These are phyloP conservation scores for Raffaelea deltoideospora DNA, from an alignment of 2,329 filamentous ascomycete species.

Conservation along the genomic window DNA sequence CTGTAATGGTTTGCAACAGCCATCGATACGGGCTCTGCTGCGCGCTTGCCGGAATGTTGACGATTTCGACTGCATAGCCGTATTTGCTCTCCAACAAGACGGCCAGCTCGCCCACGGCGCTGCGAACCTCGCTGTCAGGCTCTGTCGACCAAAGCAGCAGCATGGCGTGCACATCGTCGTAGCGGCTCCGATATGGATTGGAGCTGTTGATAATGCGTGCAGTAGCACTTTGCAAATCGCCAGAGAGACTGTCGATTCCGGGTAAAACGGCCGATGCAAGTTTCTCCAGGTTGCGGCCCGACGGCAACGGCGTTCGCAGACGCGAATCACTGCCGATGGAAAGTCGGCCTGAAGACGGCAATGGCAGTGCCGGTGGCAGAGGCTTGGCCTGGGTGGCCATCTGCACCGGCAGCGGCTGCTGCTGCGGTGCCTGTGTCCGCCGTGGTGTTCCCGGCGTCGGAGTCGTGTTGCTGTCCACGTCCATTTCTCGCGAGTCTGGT, in stretches of 20 bases:
- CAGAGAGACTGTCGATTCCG: slow-evolving; percentile 33
- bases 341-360: slow-evolving; percentile 20
- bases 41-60: slow-evolving; percentile 31
- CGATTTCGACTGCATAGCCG: slow-evolving; percentile 31
- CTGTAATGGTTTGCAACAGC: slow-evolving; percentile 34
- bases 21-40: slow-evolving; percentile 34
- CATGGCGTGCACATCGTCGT: slow-evolving; percentile 35
- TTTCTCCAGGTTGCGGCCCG: slow-evolving; percentile 38
- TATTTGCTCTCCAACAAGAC: slow-evolving; percentile 37
- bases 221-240: slow-evolving; percentile 35
- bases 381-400: neutral
- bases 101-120: slow-evolving; percentile 30
- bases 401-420: slow-evolving; percentile 1
- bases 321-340: slow-evolving; percentile 25
- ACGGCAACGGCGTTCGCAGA: slow-evolving; percentile 40
- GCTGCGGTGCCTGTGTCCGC: slow-evolving; percentile 4
- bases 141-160: slow-evolving; percentile 43
- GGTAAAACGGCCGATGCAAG: slow-evolving; percentile 26
- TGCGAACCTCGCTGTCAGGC: slow-evolving; percentile 24
- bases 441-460: slow-evolving; percentile 13
- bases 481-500: slow-evolving; percentile 38
- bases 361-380: slow-evolving; percentile 3
- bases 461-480: slow-evolving; percentile 26
- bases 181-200: slow-evolving; percentile 34
- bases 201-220: slow-evolving; percentile 28